These are phyloP conservation scores for Ochetophila trinervis DNA, from an alignment of 306 rosid genomes.

Conservation along the genomic window DNA sequence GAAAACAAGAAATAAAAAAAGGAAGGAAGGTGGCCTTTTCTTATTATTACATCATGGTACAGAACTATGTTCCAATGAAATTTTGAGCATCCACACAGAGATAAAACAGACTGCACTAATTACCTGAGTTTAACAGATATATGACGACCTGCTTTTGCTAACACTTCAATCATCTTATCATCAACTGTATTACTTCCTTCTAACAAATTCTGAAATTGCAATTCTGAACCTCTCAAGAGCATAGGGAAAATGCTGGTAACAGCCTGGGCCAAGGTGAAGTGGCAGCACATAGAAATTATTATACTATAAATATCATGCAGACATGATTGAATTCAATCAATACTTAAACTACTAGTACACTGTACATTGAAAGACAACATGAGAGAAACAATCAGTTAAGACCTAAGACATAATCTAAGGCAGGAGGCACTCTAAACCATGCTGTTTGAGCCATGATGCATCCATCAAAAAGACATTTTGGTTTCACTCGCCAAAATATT, in stretches of 20 bases:
- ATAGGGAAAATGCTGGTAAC: constrained; percentile 64
- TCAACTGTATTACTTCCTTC: constrained; percentile 41
- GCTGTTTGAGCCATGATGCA: too few relatives aligned
- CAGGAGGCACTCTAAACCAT: neutral
- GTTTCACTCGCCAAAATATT: too few relatives aligned
- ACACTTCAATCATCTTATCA: constrained; percentile 67
- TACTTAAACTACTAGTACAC: too few relatives aligned
- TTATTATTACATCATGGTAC: neutral
- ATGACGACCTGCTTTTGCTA: constrained; percentile 61
- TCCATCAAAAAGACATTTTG: too few relatives aligned
- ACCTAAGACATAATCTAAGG: neutral
- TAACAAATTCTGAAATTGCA: constrained; percentile 57
- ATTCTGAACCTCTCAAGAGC: constrained; percentile 68
- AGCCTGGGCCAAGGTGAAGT: constrained; percentile 45
- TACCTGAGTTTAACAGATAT: constrained; percentile 66
- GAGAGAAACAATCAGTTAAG: neutral
- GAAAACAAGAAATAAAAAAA: neutral
- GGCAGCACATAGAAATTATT: constrained; percentile 3
- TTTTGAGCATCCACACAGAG: neutral
- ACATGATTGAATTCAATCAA: constrained; percentile 16
- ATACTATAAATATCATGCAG: constrained; percentile 1
- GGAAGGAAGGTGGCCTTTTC: neutral
- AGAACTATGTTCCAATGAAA: constrained; percentile 1
- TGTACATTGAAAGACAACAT: neutral
- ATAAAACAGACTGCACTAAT: constrained; percentile 19